Evolutionary conservation across 208 protist species (phyloP).

Genomic region (Crithidia thermophila): DNA sequence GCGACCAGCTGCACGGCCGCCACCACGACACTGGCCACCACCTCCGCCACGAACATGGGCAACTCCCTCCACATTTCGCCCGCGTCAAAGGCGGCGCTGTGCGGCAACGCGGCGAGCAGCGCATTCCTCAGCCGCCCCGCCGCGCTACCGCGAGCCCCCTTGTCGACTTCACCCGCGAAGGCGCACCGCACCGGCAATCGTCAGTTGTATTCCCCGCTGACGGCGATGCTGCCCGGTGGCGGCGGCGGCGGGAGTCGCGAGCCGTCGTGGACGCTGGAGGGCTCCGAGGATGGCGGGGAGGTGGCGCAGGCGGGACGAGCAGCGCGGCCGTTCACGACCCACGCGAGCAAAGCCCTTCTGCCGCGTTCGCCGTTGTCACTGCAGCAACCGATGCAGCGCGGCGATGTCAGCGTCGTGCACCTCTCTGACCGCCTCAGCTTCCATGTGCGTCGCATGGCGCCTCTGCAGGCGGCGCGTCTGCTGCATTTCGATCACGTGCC

Average conservation of each 20-base stretch:
- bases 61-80: not conserved
- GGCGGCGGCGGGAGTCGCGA: not conserved
- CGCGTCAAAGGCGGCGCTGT: not conserved
- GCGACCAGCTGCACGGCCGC: not conserved
- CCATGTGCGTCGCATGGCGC: constrained; percentile 63
- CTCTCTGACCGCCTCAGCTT: constrained; percentile 62
- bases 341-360: no score
- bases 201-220: constrained; percentile 14
- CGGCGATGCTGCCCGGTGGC: constrained; percentile 3
- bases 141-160: not conserved
- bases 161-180: not conserved
- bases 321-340: no score
- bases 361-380: not conserved
- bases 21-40: not conserved
- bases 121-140: not conserved
- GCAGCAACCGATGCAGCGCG: constrained; percentile 16
- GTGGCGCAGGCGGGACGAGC: not conserved
- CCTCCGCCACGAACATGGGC: not conserved
- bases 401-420: constrained; percentile 35
- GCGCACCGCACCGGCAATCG: not conserved
- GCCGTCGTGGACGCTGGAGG: not conserved
- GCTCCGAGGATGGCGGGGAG: not conserved
- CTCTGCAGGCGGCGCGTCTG: constrained; percentile 38
- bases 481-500: constrained; percentile 63
- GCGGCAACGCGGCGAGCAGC: not conserved